These are phyloP conservation scores for Leccinum cinnamomeum DNA, from an alignment of 1,284 basidiomycete species.

Conservation along the genomic window DNA sequence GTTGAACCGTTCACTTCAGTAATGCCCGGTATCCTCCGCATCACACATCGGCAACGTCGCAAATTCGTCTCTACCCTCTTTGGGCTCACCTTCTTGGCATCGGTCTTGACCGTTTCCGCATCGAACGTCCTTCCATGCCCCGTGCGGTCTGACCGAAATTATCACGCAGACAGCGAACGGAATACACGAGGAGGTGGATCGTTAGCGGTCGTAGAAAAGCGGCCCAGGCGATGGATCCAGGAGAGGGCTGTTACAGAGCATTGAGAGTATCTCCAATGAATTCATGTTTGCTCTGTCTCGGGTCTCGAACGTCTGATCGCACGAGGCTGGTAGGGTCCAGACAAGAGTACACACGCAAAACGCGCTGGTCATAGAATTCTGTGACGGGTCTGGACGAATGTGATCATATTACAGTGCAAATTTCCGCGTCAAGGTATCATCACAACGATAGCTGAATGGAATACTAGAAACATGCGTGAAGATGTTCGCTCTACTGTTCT, in stretches of 20 bases:
- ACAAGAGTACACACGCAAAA: not conserved
- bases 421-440: constrained; percentile 32
- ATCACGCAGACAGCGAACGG: constrained; percentile 48
- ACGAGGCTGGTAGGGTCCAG: not conserved
- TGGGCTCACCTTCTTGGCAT: constrained; percentile 72
- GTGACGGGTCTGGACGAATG: constrained; percentile 12
- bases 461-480: constrained; percentile 10
- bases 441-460: constrained; percentile 14
- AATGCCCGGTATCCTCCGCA: constrained; percentile 61
- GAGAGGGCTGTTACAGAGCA: constrained; percentile 46
- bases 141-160: constrained; percentile 51
- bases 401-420: constrained; percentile 34
- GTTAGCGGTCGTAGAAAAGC: constrained; percentile 55
- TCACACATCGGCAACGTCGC: constrained; percentile 62
- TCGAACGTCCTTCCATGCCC: constrained; percentile 78
- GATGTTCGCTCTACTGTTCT: constrained; percentile 18
- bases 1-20: constrained; percentile 7
- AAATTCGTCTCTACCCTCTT: constrained; percentile 76
- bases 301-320: constrained; percentile 3
- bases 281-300: constrained; percentile 10
- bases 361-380: not conserved
- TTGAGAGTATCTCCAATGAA: constrained; percentile 14
- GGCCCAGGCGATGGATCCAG: constrained; percentile 79
- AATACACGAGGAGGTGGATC: constrained; percentile 28
- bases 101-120: constrained; percentile 76